Evolutionary conservation across 108 stramenopile genomes (phyloP), one percentile per base, ranked within the genome.

Genomic region (Cyclotella choctawhatcheeana): DNA sequence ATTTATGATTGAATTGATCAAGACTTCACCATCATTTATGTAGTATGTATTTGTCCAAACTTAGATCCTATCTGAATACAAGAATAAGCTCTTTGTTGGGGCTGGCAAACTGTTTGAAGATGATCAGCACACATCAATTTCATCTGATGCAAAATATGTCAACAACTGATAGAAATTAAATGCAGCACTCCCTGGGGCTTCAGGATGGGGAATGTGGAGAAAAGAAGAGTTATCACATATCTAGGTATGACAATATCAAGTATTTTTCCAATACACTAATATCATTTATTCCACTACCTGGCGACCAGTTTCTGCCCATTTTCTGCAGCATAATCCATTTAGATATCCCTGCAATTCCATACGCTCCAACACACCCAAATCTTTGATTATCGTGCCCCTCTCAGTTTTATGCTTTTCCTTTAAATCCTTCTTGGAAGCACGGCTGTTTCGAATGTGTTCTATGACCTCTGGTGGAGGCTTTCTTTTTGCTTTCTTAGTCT

Each of bases 151-250:
- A 12, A 33, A 32, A 48, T 50, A 76, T 24, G 56, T 60, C 47
- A 67, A 47, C 26, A 69, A 55, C 44, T 64, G 80, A 32, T 97
- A 96, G 96, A 96, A 91, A 75, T 83, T 98, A 40, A 98, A 98
- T 65, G 44, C 90, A 44, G 95, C 89, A 83, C 76, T 84, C 93
- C 29, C 95, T 97, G 95, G 82, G 89, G 27, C 82, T 98, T 97
- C 98, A 27, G 86, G 86, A 33, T 98, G 97, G 96, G 97, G 97
- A 74, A 87, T 0, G 85, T 93, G 33, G 76, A 90, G 52, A 69
- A 53, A n/a, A 77, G 85, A 32, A 91, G 92, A 18, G 62, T 67
- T 55, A 82, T 82, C 4, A 89, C 91, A 20, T 87, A 96, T 84
- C 94, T 94, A 17, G 72, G 86, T 33, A 88, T 88, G 2, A 92